Percentiles rank a stretch among this genome's conserved stretches.
phyloP scores from a whole-genome alignment of 768 basidiomycete species.

The Tricholoma sp. region DNA sequence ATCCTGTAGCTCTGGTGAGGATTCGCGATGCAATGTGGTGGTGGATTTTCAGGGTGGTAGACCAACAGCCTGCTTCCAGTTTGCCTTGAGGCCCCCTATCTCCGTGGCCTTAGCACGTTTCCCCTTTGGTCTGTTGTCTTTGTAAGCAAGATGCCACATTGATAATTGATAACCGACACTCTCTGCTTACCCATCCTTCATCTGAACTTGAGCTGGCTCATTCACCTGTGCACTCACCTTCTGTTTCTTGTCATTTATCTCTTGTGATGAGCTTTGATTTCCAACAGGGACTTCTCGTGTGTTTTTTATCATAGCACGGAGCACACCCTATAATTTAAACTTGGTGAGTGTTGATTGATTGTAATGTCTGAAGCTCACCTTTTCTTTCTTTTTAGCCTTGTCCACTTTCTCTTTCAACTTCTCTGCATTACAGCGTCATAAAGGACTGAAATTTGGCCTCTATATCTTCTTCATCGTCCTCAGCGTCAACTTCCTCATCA shows the following conservation, averaged over 20 bases:
- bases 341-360: background rate
- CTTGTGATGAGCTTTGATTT: background rate
- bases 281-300: background rate
- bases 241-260: background rate
- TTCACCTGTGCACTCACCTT: background rate
- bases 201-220: background rate
- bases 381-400: too few relatives aligned
- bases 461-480: too few relatives aligned
- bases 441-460: too few relatives aligned
- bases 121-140: background rate
- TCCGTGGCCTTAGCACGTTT: background rate
- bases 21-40: background rate
- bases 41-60: background rate
- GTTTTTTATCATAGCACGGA: background rate
- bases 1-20: background rate
- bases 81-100: background rate
- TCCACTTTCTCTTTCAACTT: too few relatives aligned
- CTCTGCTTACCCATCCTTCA: background rate
- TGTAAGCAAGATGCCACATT: background rate
- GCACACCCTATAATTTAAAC: background rate
- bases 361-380: too few relatives aligned
- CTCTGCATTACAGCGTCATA: too few relatives aligned
- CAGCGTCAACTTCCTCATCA: too few relatives aligned
- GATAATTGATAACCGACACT: background rate
- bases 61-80: background rate